Conservation (phyloP, 306 rosid genomes). For the Rosa multiflora region DNA sequence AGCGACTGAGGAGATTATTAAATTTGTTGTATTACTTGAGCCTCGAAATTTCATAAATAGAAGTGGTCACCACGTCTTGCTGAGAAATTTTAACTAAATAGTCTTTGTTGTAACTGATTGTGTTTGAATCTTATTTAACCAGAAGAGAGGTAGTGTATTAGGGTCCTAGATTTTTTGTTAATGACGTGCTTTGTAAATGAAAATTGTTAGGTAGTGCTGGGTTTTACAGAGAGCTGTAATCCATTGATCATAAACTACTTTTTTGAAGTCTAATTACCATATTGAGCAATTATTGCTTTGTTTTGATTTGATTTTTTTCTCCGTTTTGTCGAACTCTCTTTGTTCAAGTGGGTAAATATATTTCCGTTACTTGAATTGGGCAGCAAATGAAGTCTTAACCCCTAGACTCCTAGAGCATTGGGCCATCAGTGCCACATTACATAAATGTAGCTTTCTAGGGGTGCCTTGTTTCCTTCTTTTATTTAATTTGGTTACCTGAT, state of each 20-base stretch:
- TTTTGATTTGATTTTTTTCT: neutral
- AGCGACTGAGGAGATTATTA: conserved; percentile 41
- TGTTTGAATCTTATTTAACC: conserved; percentile 13
- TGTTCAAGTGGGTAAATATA: neutral
- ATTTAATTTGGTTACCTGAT: too few relatives aligned
- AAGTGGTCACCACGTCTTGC: conserved; percentile 8
- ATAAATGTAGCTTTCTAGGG: too few relatives aligned
- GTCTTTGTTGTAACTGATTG: conserved; percentile 17
- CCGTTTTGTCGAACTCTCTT: neutral
- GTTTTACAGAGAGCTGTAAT: neutral
- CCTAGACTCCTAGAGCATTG: too few relatives aligned
- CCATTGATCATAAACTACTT: neutral
- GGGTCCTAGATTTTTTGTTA: neutral
- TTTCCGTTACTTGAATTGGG: neutral
- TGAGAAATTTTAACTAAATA: neutral
- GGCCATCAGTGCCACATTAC: too few relatives aligned
- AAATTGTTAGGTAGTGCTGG: neutral
- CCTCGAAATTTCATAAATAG: conserved; percentile 5
- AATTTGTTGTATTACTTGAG: neutral
- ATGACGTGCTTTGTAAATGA: conserved; percentile 10
- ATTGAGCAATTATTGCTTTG: neutral
- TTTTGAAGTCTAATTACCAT: neutral
- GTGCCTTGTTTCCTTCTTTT: too few relatives aligned
- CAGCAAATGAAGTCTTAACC: neutral
- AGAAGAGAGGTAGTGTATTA: conserved; percentile 14